These are phyloP conservation scores for Talaromyces proteolyticus DNA, from an alignment of 495 filamentous ascomycete genomes.

Conservation along the genomic window DNA sequence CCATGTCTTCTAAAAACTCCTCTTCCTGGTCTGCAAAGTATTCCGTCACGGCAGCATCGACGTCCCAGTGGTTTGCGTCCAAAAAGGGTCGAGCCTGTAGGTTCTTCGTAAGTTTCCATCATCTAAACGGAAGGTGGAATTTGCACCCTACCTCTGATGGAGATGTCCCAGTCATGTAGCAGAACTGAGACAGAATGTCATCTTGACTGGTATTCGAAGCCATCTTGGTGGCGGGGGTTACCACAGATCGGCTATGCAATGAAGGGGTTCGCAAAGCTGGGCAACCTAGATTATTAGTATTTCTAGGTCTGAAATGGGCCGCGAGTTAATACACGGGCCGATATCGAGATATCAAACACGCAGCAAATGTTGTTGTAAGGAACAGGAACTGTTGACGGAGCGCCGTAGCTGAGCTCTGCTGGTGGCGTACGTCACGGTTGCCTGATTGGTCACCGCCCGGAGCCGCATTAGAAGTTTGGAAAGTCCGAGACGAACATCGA, in stretches of 20 bases:
- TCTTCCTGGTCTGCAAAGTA: conserved; percentile 64
- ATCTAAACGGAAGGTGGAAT: too few relatives aligned
- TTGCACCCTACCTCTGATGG: conserved; percentile 63
- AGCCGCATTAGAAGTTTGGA: not conserved
- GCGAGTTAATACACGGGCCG: too few relatives aligned
- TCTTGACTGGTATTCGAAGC: conserved; percentile 54
- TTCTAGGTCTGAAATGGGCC: not conserved
- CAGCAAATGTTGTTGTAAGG: too few relatives aligned
- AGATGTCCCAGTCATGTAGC: conserved; percentile 59
- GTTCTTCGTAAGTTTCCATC: not conserved
- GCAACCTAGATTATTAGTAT: not conserved
- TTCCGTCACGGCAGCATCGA: conserved; percentile 59
- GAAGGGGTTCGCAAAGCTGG: not conserved
- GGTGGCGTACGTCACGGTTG: conserved; percentile 38
- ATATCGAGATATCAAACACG: not conserved
- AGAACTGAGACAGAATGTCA: conserved; percentile 66
- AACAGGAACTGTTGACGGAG: not conserved
- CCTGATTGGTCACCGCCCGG: conserved; percentile 36
- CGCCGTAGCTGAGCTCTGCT: not conserved
- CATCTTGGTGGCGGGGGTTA: conserved; percentile 31
- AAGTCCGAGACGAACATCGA: too few relatives aligned
- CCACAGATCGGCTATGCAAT: not conserved
- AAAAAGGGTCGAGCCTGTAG: conserved; percentile 67
- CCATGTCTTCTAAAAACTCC: conserved; percentile 25
- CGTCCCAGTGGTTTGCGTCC: conserved; percentile 59